A percentile compares a stretch with the other conserved stretches of the same genome.
These are phyloP conservation scores for Oligophagozyma castellii DNA, from an alignment of 1,139 yeast genomes.

Conservation along the genomic window DNA sequence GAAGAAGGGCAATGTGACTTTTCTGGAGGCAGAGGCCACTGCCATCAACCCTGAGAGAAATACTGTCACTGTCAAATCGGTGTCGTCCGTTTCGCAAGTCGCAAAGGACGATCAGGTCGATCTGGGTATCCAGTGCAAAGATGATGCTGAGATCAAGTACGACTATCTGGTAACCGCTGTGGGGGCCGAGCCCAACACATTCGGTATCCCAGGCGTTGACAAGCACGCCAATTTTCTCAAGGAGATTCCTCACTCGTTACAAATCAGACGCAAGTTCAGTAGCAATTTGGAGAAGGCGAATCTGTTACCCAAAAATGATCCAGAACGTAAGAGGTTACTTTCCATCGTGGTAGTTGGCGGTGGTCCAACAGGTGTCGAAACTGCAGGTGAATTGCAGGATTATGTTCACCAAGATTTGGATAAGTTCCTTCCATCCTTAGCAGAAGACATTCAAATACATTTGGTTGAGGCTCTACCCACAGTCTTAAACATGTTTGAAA, in stretches of 20 bases:
- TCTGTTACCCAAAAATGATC: conserved; percentile 59
- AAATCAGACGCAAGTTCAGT: conserved; percentile 64
- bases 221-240: conserved; percentile 73
- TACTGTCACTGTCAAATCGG: conserved; percentile 40
- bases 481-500: conserved; percentile 76
- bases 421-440: conserved; percentile 80
- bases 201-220: conserved; percentile 69
- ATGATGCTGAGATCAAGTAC: conserved; percentile 32
- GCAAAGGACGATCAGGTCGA: conserved; percentile 17
- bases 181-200: conserved; percentile 75
- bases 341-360: conserved; percentile 79
- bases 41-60: conserved; percentile 61
- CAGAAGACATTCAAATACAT: conserved; percentile 69
- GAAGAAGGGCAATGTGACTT: conserved; percentile 69
- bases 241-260: conserved; percentile 71
- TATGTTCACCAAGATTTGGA: conserved; percentile 82
- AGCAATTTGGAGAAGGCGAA: conserved; percentile 64
- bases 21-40: conserved; percentile 88
- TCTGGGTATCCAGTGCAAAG: conserved; percentile 24
- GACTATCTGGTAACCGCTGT: conserved; percentile 73
- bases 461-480: conserved; percentile 85
- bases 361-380: conserved; percentile 88
- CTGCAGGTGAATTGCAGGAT: conserved; percentile 85
- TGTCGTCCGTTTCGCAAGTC: conserved; percentile 27
- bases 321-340: conserved; percentile 60